Percentiles rank a stretch among this genome's conserved stretches.
phyloP scores from a whole-genome alignment of 2,329 filamentous ascomycete genomes.

The Lachnellula hyalina region DNA sequence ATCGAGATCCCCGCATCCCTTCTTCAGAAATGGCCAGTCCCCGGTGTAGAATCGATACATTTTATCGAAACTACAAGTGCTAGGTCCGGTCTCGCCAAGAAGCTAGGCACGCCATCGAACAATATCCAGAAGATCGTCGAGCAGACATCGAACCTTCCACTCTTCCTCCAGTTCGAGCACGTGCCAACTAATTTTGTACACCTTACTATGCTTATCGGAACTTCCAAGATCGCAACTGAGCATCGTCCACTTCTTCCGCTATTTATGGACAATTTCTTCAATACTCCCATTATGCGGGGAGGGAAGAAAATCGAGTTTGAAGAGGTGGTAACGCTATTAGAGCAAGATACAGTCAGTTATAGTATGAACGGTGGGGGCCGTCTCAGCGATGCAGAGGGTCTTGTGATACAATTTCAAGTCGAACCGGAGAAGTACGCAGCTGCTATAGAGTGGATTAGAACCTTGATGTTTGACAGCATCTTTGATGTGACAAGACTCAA shows the following conservation, averaged over 20 bases:
- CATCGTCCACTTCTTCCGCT: slow-evolving; percentile 79
- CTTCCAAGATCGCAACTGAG: slow-evolving; percentile 69
- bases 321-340: slow-evolving; percentile 83
- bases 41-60: slow-evolving; percentile 83
- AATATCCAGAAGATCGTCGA: slow-evolving; percentile 73
- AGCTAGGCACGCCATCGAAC: slow-evolving; percentile 62
- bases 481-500: slow-evolving; percentile 68
- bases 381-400: slow-evolving; percentile 74
- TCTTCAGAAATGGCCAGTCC: slow-evolving; percentile 77
- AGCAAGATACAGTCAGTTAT: slow-evolving; percentile 87
- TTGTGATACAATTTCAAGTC: slow-evolving; percentile 76
- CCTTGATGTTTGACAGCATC: slow-evolving; percentile 81
- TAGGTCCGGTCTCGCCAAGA: slow-evolving; percentile 70
- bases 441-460: slow-evolving; percentile 77
- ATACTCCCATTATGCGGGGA: slow-evolving; percentile 73
- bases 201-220: slow-evolving; percentile 75
- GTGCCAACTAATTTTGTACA: slow-evolving; percentile 91
- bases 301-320: slow-evolving; percentile 81
- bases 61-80: slow-evolving; percentile 88
- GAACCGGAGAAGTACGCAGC: slow-evolving; percentile 83
- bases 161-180: slow-evolving; percentile 97
- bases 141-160: slow-evolving; percentile 56
- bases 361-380: slow-evolving; percentile 61
- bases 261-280: slow-evolving; percentile 92
- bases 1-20: slow-evolving; percentile 75